Conservation (phyloP, 257 asterid genomes). For the Knoxia roxburghii region DNA sequence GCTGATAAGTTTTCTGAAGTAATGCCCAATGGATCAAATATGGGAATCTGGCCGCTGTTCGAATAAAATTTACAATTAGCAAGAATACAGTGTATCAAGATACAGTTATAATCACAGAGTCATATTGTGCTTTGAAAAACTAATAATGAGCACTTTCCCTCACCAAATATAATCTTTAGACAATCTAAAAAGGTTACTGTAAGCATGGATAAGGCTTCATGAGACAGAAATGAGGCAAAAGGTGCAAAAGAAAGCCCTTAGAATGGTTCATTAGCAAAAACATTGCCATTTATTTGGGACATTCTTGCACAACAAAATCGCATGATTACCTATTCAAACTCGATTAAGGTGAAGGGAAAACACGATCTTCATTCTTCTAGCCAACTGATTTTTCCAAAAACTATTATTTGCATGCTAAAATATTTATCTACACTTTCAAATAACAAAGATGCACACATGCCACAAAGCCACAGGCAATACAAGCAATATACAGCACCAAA, state of each 20-base stretch:
- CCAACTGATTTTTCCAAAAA: not conserved
- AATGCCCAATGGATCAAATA: conserved; percentile 75
- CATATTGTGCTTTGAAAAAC: not conserved
- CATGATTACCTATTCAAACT: not conserved
- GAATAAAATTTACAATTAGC: not conserved
- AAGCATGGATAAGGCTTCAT: not conserved
- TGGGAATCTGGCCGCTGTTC: conserved; percentile 44
- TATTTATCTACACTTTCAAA: not conserved
- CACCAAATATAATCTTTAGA: not conserved
- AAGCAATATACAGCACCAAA: not conserved
- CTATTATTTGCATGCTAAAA: not conserved
- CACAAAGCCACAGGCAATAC: not conserved
- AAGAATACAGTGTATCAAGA: not conserved
- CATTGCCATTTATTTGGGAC: not conserved
- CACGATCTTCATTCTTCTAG: not conserved
- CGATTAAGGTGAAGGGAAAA: not conserved
- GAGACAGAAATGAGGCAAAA: not conserved
- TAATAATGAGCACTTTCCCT: not conserved
- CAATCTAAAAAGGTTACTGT: not conserved
- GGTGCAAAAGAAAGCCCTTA: not conserved
- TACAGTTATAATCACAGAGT: not conserved
- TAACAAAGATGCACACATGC: not conserved
- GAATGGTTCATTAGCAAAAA: not conserved
- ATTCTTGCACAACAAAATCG: not conserved
- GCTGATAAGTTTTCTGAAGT: conserved; percentile 43